Evolutionary conservation across 2,329 filamentous ascomycete genomes (phyloP).

Genomic region (Cladophialophora exuberans): DNA sequence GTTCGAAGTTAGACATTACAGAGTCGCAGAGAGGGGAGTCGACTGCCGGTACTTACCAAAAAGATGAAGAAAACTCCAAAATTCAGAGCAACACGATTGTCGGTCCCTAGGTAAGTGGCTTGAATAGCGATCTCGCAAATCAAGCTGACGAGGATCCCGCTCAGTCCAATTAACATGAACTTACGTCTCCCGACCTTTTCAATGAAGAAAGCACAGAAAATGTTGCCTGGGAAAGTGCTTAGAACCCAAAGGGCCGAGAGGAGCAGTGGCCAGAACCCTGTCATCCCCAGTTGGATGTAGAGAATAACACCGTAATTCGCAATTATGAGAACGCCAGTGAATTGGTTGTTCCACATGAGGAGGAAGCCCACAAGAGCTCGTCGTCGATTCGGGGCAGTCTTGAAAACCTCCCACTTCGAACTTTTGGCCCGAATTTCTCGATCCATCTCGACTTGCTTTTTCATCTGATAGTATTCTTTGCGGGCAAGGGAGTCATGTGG

Average conservation of each 20-base stretch:
- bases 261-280: slow-evolving; percentile 46
- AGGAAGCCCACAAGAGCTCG: slow-evolving; percentile 45
- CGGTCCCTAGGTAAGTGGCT: slow-evolving; percentile 40
- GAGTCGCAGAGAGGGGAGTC: background rate
- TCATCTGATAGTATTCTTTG: slow-evolving; percentile 50
- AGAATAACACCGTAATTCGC: slow-evolving; percentile 49
- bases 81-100: slow-evolving; percentile 40
- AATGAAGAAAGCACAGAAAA: slow-evolving; percentile 46
- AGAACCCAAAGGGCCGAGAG: slow-evolving; percentile 50
- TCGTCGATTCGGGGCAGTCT: slow-evolving; percentile 44
- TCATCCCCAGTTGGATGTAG: slow-evolving; percentile 42
- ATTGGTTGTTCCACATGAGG: slow-evolving; percentile 47
- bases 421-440: slow-evolving; percentile 37
- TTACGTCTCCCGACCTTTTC: slow-evolving; percentile 37
- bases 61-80: slow-evolving; percentile 48
- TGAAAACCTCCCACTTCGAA: slow-evolving; percentile 48
- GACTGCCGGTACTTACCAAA: slow-evolving; percentile 38
- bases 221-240: slow-evolving; percentile 44
- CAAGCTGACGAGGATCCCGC: slow-evolving; percentile 45
- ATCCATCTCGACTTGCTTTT: slow-evolving; percentile 49
- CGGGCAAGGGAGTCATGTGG: slow-evolving; percentile 43
- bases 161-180: slow-evolving; percentile 45
- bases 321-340: slow-evolving; percentile 38
- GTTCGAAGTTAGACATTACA: background rate
- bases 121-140: slow-evolving; percentile 44